Percentiles rank a stretch among this genome's conserved stretches.
Conservation (phyloP, 2,329 filamentous ascomycete species). For the Emydomyces testavorans region DNA sequence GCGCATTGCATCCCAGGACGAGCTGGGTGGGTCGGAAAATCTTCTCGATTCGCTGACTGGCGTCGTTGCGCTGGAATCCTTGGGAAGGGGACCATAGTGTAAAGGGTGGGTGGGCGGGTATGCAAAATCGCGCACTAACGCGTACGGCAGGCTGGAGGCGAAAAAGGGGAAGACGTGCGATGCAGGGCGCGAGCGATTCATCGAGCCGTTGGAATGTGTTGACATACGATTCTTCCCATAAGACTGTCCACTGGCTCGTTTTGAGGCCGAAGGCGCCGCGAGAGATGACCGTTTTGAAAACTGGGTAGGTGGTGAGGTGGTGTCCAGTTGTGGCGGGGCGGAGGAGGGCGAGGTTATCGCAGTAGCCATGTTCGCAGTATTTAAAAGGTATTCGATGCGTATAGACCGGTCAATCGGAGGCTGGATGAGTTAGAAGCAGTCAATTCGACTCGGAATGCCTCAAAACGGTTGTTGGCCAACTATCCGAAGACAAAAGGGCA, state of each 20-base stretch:
- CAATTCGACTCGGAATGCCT: background rate
- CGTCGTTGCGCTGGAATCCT: slow-evolving; percentile 70
- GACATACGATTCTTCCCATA: slow-evolving; percentile 72
- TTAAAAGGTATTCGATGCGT: background rate
- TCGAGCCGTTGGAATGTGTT: slow-evolving; percentile 59
- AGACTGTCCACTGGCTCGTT: slow-evolving; percentile 53
- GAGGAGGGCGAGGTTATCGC: slow-evolving; percentile 30
- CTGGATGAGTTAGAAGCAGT: background rate
- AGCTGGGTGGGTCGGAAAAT: slow-evolving; percentile 68
- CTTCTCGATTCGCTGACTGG: slow-evolving; percentile 68
- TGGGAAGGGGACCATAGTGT: slow-evolving; percentile 83
- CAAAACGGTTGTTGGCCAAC: background rate
- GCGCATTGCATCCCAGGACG: slow-evolving; percentile 59
- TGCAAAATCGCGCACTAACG: slow-evolving; percentile 91
- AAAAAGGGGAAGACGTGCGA: slow-evolving; percentile 76
- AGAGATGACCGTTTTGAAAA: slow-evolving; percentile 35
- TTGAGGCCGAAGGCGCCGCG: slow-evolving; percentile 42
- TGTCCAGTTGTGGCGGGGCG: slow-evolving; percentile 22
- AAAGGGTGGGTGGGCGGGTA: slow-evolving; percentile 72
- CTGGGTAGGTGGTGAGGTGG: slow-evolving; percentile 22
- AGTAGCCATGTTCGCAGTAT: slow-evolving; percentile 22
- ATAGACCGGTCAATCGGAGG: background rate
- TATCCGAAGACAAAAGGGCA: background rate
- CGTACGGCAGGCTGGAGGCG: slow-evolving; percentile 74
- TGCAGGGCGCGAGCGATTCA: slow-evolving; percentile 58